Evolutionary conservation across 1,284 basidiomycete genomes (phyloP).

Genomic region (Garcileccinum viscosum): DNA sequence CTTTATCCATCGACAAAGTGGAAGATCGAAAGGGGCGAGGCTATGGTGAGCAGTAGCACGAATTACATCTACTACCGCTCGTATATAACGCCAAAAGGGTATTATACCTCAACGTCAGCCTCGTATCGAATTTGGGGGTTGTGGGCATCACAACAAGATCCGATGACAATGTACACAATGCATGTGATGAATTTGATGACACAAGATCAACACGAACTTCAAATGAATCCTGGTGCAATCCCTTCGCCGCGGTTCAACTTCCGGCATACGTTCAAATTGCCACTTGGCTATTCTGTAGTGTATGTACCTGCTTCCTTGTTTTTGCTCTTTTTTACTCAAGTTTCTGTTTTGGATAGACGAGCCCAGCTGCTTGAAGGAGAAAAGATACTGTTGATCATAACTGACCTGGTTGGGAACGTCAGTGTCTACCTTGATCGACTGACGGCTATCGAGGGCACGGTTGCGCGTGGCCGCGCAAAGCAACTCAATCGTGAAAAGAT

Average conservation of each 20-base stretch:
- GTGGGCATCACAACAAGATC: slow-evolving; percentile 26
- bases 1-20: slow-evolving; percentile 14
- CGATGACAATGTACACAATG: slow-evolving; percentile 41
- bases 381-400: slow-evolving; percentile 44
- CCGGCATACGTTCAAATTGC: slow-evolving; percentile 25
- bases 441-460: slow-evolving; percentile 38
- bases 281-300: slow-evolving; percentile 42
- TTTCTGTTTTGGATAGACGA: slow-evolving; percentile 40
- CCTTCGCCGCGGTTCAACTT: slow-evolving; percentile 43
- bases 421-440: slow-evolving; percentile 37
- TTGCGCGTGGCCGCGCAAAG: slow-evolving; percentile 39
- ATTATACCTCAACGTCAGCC: too few species aligned
- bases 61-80: too few species aligned
- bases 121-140: slow-evolving; percentile 25
- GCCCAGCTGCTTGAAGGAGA: slow-evolving; percentile 45
- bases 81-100: too few species aligned
- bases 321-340: slow-evolving; percentile 29
- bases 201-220: slow-evolving; percentile 50
- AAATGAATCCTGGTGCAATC: slow-evolving; percentile 44
- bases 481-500: slow-evolving; percentile 50
- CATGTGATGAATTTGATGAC: slow-evolving; percentile 46
- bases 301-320: slow-evolving; percentile 29
- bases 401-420: slow-evolving; percentile 41
- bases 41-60: too few species aligned
- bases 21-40: slow-evolving; percentile 2